These are phyloP conservation scores for Pseudocercospora fuligena DNA, from an alignment of 2,329 filamentous ascomycete genomes.

Conservation along the genomic window DNA sequence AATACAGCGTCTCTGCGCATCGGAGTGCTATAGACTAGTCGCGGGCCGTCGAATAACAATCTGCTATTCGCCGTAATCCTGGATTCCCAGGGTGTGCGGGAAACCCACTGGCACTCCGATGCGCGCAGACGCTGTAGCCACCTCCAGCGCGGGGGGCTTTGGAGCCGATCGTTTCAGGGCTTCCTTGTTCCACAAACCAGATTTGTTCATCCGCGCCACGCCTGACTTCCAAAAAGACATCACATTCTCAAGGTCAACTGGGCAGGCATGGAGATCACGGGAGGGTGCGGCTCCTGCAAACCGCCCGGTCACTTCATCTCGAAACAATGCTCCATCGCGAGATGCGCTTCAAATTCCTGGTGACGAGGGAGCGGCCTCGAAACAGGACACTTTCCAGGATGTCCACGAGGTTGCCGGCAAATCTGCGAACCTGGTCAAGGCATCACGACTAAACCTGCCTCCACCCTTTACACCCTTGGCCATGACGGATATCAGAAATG, in stretches of 20 bases:
- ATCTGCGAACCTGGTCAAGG: neutral
- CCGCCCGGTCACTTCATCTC: neutral
- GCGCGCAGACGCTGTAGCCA: no score
- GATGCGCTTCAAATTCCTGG: neutral
- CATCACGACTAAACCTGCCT: neutral
- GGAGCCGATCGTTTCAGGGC: conserved; percentile 1
- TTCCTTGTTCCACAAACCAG: conserved; percentile 8
- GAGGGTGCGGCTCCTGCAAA: neutral
- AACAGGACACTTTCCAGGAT: neutral
- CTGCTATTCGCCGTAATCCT: no score
- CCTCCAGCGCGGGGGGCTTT: neutral
- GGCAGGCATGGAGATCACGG: neutral
- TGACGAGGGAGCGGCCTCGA: neutral
- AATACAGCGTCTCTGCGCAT: no score
- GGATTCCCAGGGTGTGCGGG: no score
- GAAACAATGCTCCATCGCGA: neutral
- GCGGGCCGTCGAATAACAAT: no score
- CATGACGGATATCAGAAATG: neutral
- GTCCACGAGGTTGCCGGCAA: neutral
- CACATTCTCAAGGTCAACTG: neutral
- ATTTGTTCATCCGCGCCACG: neutral
- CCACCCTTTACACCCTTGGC: neutral
- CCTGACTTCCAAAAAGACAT: neutral
- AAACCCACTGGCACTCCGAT: no score
- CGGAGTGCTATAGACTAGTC: no score